Conservation (phyloP, 2,329 filamentous ascomycete genomes). For the Botrytis paeoniae region DNA sequence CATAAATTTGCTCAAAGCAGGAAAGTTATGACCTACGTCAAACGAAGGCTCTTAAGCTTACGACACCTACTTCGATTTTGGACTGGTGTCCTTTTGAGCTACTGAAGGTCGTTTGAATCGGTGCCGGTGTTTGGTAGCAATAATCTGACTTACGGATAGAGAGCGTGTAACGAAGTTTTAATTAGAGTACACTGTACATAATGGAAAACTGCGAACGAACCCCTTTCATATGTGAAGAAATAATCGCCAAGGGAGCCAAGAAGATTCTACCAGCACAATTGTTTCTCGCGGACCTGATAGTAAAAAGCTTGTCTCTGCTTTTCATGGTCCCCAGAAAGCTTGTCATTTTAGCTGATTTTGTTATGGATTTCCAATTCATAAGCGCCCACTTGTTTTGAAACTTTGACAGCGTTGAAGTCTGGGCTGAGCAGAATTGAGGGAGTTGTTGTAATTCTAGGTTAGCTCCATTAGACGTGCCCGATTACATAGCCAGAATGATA, state of each 20-base stretch:
- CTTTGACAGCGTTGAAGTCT: background rate
- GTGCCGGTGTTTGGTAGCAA: background rate
- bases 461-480: background rate
- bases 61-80: background rate
- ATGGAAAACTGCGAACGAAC: background rate
- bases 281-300: constrained; percentile 15
- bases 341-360: background rate
- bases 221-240: background rate
- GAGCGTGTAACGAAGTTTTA: background rate
- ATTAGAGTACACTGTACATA: background rate
- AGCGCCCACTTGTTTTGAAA: background rate
- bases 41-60: background rate
- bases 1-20: background rate
- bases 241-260: background rate
- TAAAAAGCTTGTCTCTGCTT: constrained; percentile 46
- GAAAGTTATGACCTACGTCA: background rate
- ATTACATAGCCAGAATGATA: background rate
- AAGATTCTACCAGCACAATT: constrained; percentile 31
- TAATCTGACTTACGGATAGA: background rate
- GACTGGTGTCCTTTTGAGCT: background rate
- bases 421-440: constrained; percentile 8
- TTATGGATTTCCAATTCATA: background rate
- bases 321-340: constrained; percentile 24
- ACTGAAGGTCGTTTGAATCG: background rate
- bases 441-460: background rate